A percentile compares a stretch with the other conserved stretches of the same genome.
Conservation (phyloP, 306 rosid genomes). For the Pyrus communis region DNA sequence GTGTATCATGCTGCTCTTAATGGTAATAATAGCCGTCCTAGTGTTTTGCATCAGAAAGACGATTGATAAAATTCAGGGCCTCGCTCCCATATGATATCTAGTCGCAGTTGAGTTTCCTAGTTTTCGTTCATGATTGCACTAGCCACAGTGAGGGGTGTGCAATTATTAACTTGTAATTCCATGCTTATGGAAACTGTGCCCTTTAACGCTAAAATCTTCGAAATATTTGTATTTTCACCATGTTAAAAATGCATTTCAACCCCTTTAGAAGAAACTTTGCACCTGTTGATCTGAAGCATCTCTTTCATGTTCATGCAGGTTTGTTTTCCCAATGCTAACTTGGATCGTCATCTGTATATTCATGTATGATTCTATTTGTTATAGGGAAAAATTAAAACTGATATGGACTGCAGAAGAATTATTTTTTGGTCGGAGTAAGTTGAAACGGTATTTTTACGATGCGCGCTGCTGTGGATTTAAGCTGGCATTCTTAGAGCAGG, state of each 20-base stretch:
- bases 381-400: constrained; percentile 18
- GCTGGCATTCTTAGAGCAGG: constrained; percentile 7
- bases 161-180: constrained; percentile 29
- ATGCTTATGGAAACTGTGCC: constrained; percentile 14
- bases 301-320: constrained; percentile 84
- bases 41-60: constrained; percentile 98
- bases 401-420: constrained; percentile 22
- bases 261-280: constrained; percentile 33
- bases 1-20: constrained; percentile 87
- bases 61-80: constrained; percentile 81
- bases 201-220: constrained; percentile 1
- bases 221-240: constrained; percentile 4
- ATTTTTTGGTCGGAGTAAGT: constrained; percentile 12
- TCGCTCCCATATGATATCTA: constrained; percentile 53
- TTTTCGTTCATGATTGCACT: constrained; percentile 40
- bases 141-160: constrained; percentile 31
- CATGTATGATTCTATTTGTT: constrained; percentile 37
- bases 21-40: constrained; percentile 96
- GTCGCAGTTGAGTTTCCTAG: constrained; percentile 46
- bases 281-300: constrained; percentile 54
- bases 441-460: constrained; percentile 11
- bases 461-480: constrained; percentile 14
- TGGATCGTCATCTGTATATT: constrained; percentile 67
- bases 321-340: constrained; percentile 58
- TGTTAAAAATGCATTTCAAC: constrained; percentile 22